Evolutionary conservation across 2,329 filamentous ascomycete species (phyloP).

Genomic region (Escovopsis sp.): DNA sequence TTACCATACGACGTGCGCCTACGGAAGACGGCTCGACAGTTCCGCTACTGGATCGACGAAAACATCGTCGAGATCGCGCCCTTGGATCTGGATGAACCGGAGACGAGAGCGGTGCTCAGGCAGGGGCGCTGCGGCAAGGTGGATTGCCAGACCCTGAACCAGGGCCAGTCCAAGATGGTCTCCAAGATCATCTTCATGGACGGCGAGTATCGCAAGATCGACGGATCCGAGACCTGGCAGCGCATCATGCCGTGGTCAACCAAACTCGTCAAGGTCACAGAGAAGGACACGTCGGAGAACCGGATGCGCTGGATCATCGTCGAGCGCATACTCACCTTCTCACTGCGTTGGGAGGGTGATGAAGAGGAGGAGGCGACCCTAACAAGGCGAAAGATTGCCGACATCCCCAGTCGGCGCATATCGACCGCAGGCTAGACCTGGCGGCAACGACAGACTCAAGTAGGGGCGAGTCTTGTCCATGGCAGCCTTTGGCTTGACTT

Average conservation of each 20-base stretch:
- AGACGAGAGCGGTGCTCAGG: conserved; percentile 17
- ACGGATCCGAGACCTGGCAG: conserved; percentile 15
- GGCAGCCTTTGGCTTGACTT: neutral
- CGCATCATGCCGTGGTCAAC: conserved; percentile 19
- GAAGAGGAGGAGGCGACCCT: conserved; percentile 11
- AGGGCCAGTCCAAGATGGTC: conserved; percentile 20
- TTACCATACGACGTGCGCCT: conserved; percentile 15
- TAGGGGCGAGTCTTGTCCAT: too few species aligned
- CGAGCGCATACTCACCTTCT: conserved; percentile 22
- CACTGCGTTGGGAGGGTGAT: conserved; percentile 18
- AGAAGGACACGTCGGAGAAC: conserved; percentile 15
- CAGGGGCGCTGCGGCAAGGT: conserved; percentile 20
- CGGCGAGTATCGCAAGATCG: conserved; percentile 14
- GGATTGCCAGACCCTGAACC: conserved; percentile 21
- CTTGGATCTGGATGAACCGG: conserved; percentile 19
- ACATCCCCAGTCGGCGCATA: conserved; percentile 1
- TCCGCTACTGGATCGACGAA: conserved; percentile 23
- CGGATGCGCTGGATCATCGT: conserved; percentile 23
- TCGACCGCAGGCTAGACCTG: conserved; percentile 1
- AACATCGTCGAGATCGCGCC: conserved; percentile 22
- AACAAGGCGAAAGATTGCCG: conserved; percentile 5
- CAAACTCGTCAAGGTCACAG: conserved; percentile 12
- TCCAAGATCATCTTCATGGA: conserved; percentile 23
- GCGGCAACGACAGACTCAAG: neutral
- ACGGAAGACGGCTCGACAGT: conserved; percentile 20